Evolutionary conservation across 2,329 filamentous ascomycete genomes (phyloP).

Genomic region (Arthrobotrys megalospora): DNA sequence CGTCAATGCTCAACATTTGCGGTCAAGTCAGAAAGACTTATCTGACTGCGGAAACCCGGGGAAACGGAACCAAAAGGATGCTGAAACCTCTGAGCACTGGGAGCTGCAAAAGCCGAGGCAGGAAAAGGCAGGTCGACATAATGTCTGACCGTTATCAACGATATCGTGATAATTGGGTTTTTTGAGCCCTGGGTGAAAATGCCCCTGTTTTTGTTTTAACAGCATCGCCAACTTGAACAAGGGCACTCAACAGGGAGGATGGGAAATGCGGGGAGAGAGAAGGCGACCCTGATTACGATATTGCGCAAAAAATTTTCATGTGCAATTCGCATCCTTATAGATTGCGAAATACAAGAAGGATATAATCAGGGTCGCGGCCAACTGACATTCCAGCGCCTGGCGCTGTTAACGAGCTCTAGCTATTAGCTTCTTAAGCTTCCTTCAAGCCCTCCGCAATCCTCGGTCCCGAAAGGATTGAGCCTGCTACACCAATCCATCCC

Average conservation of each 20-base stretch:
- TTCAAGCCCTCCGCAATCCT: slow-evolving; percentile 5
- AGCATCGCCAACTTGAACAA: slow-evolving; percentile 24
- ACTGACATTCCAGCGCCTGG: slow-evolving; percentile 19
- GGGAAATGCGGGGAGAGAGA: slow-evolving; percentile 36
- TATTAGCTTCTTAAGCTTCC: background rate
- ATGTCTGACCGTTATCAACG: slow-evolving; percentile 11
- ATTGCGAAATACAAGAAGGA: slow-evolving; percentile 14
- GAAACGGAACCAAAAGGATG: slow-evolving; percentile 13
- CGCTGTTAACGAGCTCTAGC: slow-evolving; percentile 21
- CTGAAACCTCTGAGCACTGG: slow-evolving; percentile 1
- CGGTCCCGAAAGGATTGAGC: background rate
- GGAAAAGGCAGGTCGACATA: slow-evolving; percentile 44
- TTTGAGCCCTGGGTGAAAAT: slow-evolving; percentile 37
- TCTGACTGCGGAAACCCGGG: slow-evolving; percentile 24
- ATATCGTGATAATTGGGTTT: slow-evolving; percentile 32
- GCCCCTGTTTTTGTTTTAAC: slow-evolving; percentile 35
- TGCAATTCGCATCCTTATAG: slow-evolving; percentile 19
- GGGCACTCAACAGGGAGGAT: slow-evolving; percentile 14
- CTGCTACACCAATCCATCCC: slow-evolving; percentile 9
- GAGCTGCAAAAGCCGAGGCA: slow-evolving; percentile 44
- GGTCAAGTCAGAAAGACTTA: slow-evolving; percentile 27
- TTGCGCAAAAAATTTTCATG: slow-evolving; percentile 38
- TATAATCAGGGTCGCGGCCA: slow-evolving; percentile 34
- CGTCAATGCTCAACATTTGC: slow-evolving; percentile 32
- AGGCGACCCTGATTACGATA: slow-evolving; percentile 4